Evolutionary conservation across 257 asterid genomes (phyloP), one percentile per base, ranked within the genome.

Genomic region (Solanum chiquidenum): DNA sequence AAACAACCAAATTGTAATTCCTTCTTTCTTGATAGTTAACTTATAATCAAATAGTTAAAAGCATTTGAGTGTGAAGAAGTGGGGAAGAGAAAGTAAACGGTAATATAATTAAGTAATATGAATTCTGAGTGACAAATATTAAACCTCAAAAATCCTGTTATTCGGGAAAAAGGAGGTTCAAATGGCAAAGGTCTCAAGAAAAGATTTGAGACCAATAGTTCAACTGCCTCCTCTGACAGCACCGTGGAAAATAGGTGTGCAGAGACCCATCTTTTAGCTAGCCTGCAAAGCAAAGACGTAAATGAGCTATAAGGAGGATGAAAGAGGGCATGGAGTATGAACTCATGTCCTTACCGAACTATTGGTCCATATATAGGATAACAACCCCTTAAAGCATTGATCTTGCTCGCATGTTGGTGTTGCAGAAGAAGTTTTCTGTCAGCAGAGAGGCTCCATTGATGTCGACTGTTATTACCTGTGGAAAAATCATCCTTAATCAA

Each of bases 221-320:
- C 99, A 91, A 96, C 92, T 27, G 98, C 96, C 92, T 96, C 99
- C 91, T 95, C 99, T 29, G 92, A 72, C 90, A 97, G 93, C 88
- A 91, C 87, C 52, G 93, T 87, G 27, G 99, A 97, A 58, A 97
- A 93, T 52, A 97, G 93, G 91, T 97, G 99, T 69, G 98, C 98
- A 84, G 98, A 93, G 55, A 96, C 95, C 99, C 99, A 97, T 66
- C 99, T 98, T 91, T 97, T 97, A 35, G 98, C 99, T 91, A 97
- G 96, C 95, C 99, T 95, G 88, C 77, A 89, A 82, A 35, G 76
- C 62, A 25, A 72, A 80, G 13, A 9, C 62, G 23, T 75, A 86
- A 35, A 25, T 83, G 76, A 86, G 46, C 42, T 14, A 25, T 72
- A 64, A 25, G 86, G 55, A 74, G 42, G 11, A 64, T 14, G 21